Evolutionary conservation across 2,329 filamentous ascomycete species (phyloP), one percentile per base, ranked within the genome.

Genomic region (Calonectria hongkongensis): DNA sequence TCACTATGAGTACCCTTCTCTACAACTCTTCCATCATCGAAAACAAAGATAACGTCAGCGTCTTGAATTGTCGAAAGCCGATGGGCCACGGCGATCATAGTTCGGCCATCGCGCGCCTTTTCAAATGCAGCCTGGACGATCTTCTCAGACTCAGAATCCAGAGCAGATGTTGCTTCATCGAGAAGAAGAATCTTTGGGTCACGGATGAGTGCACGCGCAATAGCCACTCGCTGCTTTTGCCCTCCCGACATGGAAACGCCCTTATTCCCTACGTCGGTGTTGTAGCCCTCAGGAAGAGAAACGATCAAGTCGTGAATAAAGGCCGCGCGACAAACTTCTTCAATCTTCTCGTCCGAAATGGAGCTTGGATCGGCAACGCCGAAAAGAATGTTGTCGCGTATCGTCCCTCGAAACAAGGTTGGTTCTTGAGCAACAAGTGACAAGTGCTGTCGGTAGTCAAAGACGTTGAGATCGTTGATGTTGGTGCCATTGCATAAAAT

Each of bases 161-260:
- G 84, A 8, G 90, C 90, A 18, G 88, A 91, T 0, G 93, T 94
- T 2, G 92, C 90, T 83, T 94, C 92, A 76, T 95, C 93, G 0
- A 95, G 85, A 16, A 95, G 87, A 12, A 94, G 81, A 2, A 94
- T 85, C 66, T 71, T 62, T 27, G 89, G 89, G 10, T 86, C 84
- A 1, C 88, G 84, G 3, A 91, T 82, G 13, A 91, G 81, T 0
- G 89, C 89, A 2, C 89, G 84, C 0, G 89, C 89, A 39, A 91
- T 88, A 2, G 87, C 88, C 10, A 91, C 83, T 1, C 89, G 86
- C 75, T 91, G 90, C 39, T 87, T 85, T 76, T 91, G 89, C 0
- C 89, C 89, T 3, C 89, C 89, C 12, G 85, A 87, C 33, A 90
- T 84, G 6, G 86, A 82, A 0, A 90, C 89, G 27, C 91, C 91